Base-by-base conservation (phyloP, 257 asterid genomes). In the Solanum boliviense region DNA sequence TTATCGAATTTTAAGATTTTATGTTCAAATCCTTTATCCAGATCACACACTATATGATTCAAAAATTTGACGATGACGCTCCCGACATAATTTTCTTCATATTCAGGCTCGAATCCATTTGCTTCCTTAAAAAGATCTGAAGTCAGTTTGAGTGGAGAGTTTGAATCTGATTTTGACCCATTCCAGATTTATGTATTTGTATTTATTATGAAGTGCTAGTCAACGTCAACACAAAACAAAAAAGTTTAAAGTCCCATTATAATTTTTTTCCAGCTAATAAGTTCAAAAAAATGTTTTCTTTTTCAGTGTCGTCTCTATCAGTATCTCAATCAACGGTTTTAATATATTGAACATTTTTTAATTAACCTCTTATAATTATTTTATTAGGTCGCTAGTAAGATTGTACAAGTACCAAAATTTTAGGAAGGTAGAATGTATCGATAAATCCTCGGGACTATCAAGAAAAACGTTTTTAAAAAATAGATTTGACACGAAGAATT, bases 391-490 rank as follows among this genome's bases (percentile, higher is more conserved):
- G 56, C 56, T 0, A 46, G 56, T 46, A 46, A 46, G 56, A 44
- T 44, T 44, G 52, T 0, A 0, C 52, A 12, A 41, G 0, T 41
- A 41, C 0, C 5, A 0, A 23, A 23, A 6, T 62, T 62, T 0
- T 3, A 2, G 3, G 4, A 20, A 3, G 27, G 5, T 58, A 20
- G 12, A 20, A 0, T 58, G 5, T 20, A 20, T 0, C 25, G 9
- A 62, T 25, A 67, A 0, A 67, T 10, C 5, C 4, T 67, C 35
- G 0, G 5, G 16, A 10, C 15, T 67, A 15, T 70, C 5, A 29
- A 68, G 10, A 68, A 68, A 68, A 68, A 27, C 0, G 0, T 70
- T 31, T 31, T 70, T 1, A 16, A 52, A 52, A 52, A 18, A 0
- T 52, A 52, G 9, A 52, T 52, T 52, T 52, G 23, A 52, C 9